A percentile compares a stretch with the other conserved stretches of the same genome.
These are phyloP conservation scores for Schrenkiella parvula DNA, from an alignment of 345 rosid species.

Conservation along the genomic window DNA sequence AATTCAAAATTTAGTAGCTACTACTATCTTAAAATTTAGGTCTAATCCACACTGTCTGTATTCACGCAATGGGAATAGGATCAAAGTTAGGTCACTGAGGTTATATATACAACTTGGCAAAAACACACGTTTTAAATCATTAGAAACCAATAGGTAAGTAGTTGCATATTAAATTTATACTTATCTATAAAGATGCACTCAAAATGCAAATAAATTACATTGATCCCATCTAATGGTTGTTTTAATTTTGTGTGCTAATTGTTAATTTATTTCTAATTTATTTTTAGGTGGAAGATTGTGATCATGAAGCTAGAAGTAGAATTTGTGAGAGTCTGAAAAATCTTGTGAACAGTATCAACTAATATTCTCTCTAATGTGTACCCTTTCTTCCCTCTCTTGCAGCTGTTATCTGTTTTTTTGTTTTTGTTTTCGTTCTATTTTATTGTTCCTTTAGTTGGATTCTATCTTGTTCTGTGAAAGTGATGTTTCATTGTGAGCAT, in stretches of 20 bases:
- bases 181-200: neutral
- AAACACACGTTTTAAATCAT: neutral
- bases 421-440: neutral
- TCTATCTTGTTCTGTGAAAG: neutral
- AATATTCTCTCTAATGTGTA: neutral
- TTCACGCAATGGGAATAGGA: neutral
- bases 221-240: neutral
- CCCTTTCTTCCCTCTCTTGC: neutral
- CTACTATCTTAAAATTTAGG: neutral
- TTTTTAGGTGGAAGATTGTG: constrained; percentile 27
- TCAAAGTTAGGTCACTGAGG: neutral
- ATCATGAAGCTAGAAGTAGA: constrained; percentile 10
- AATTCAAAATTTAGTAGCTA: neutral
- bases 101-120: neutral
- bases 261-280: neutral
- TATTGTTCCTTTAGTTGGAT: neutral
- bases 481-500: constrained; percentile 10
- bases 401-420: neutral
- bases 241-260: neutral
- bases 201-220: neutral
- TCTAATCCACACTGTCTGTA: neutral
- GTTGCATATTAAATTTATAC: no score
- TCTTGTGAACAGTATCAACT: constrained; percentile 16
- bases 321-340: constrained; percentile 20
- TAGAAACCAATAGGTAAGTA: neutral